These are phyloP conservation scores for Colletotrichum abscissum DNA, from an alignment of 2,329 filamentous ascomycete species.

Conservation along the genomic window DNA sequence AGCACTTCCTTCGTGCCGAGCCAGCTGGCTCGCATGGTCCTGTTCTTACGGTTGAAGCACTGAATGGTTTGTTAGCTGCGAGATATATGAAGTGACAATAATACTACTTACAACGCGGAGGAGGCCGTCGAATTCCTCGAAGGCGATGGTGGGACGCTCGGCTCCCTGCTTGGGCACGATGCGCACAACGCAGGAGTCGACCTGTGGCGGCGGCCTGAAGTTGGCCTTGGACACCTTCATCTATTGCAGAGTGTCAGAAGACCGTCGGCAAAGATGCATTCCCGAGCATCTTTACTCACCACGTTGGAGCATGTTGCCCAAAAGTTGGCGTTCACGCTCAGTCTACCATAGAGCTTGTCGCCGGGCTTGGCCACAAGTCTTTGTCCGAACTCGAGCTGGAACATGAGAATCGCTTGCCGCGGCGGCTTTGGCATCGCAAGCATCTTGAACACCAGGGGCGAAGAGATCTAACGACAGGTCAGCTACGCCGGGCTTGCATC, in stretches of 20 bases:
- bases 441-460: conserved; percentile 90
- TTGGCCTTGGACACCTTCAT: conserved; percentile 62
- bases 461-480: conserved; percentile 74
- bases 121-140: conserved; percentile 95
- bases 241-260: background rate
- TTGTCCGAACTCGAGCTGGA: conserved; percentile 94
- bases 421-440: conserved; percentile 85
- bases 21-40: conserved; percentile 83
- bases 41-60: conserved; percentile 80
- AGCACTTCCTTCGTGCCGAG: conserved; percentile 84
- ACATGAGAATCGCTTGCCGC: conserved; percentile 90
- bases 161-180: conserved; percentile 86
- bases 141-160: conserved; percentile 85
- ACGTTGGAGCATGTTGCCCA: conserved; percentile 37
- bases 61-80: background rate
- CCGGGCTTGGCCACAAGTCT: conserved; percentile 84
- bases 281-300: background rate
- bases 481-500: background rate
- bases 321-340: conserved; percentile 38
- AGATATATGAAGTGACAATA: too few species aligned
- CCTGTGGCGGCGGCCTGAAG: conserved; percentile 93
- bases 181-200: conserved; percentile 90
- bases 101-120: conserved; percentile 72
- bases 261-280: background rate
- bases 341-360: conserved; percentile 53